Conservation (phyloP, 2,329 filamentous ascomycete species). For the Botrytis elliptica region DNA sequence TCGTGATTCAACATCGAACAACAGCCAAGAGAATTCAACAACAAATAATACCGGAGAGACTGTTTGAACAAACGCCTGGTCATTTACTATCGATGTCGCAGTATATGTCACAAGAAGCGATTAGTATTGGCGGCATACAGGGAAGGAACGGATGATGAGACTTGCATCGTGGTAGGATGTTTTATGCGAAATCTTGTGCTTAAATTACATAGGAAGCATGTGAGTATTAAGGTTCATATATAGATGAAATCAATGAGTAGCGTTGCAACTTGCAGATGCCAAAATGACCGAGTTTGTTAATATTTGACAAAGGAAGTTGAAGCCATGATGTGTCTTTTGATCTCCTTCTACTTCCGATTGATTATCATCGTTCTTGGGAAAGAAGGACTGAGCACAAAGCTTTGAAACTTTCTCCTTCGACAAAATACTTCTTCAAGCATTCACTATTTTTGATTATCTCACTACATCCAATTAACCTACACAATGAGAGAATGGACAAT, state of each 20-base stretch:
- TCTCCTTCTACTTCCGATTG: not conserved
- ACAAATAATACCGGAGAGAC: not conserved
- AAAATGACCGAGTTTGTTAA: not conserved
- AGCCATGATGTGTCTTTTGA: not conserved
- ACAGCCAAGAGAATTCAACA: not conserved
- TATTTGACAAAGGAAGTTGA: not conserved
- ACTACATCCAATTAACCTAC: not conserved
- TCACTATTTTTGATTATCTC: not conserved
- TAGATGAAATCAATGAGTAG: too few relatives aligned
- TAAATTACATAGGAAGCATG: not conserved
- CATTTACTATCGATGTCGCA: not conserved
- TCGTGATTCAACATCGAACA: not conserved
- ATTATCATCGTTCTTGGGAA: not conserved
- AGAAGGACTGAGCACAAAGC: not conserved
- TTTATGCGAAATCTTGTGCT: not conserved
- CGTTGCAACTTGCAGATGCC: not conserved
- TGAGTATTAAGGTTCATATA: not conserved
- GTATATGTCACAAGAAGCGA: not conserved
- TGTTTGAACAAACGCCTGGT: not conserved
- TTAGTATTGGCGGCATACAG: not conserved
- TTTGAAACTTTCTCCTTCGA: not conserved
- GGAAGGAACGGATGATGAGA: not conserved
- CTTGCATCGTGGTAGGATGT: not conserved
- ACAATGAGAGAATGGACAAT: rapidly evolving
- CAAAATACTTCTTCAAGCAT: not conserved